A percentile compares a stretch with the other conserved stretches of the same genome.
Conservation (phyloP, 805 yeast genomes). For the Candida coleopterorum region DNA sequence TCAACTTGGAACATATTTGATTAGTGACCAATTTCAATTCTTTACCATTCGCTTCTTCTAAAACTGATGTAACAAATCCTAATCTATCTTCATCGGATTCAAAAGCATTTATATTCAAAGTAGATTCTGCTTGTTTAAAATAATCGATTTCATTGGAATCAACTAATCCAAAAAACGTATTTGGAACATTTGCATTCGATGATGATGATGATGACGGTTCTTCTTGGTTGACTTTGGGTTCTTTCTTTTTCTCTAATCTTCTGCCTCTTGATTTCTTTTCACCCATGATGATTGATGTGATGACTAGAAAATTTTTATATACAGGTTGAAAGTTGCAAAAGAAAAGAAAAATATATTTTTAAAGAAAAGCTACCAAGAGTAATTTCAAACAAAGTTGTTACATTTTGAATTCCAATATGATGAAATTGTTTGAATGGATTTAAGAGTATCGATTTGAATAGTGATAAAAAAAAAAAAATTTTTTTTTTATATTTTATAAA, state of each 20-base stretch:
- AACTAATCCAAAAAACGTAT: conserved; percentile 78
- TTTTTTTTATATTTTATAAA: too few species aligned
- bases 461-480: too few species aligned
- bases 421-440: too few species aligned
- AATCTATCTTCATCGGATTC: conserved; percentile 65
- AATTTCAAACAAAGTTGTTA: too few species aligned
- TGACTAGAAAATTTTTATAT: conserved; percentile 1
- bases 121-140: conserved; percentile 88
- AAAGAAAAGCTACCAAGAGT: neutral
- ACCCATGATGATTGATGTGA: conserved; percentile 11
- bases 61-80: conserved; percentile 69
- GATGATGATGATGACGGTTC: conserved; percentile 7
- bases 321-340: neutral
- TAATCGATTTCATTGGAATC: conserved; percentile 83
- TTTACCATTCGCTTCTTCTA: conserved; percentile 83
- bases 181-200: conserved; percentile 13
- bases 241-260: conserved; percentile 32
- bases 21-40: conserved; percentile 90
- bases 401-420: too few species aligned
- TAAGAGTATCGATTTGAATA: too few species aligned
- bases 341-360: too few species aligned
- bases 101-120: conserved; percentile 76
- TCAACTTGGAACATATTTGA: conserved; percentile 88
- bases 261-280: conserved; percentile 36
- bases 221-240: conserved; percentile 13